Evolutionary conservation across 2,329 filamentous ascomycete genomes (phyloP), one percentile per base, ranked within the genome.

Genomic region (Cladosporium sp.): DNA sequence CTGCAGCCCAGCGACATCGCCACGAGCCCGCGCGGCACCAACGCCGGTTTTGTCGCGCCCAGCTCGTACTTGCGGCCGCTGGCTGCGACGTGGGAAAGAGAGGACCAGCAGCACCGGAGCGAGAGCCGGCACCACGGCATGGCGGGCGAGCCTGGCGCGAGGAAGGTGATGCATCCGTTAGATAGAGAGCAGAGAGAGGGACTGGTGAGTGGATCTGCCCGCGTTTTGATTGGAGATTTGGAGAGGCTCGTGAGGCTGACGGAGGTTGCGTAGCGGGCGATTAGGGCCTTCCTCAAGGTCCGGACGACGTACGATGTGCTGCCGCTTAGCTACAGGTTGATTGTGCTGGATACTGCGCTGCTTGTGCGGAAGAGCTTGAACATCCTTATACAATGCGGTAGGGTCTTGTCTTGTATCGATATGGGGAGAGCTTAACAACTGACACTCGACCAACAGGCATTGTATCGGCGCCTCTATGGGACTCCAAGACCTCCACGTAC

Each of bases 281-380:
- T 97, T 64, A 87, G 93, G 72, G 88, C 95, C 63, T 98, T 98
- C 74, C 84, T 98, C 68, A 95, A 91, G 72, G 86, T 95, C 62
- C 86, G 93, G 67, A 97, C 89, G 34, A 96, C 91, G 70, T 98
- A 98, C 77, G 93, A 98, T 74, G 93, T 98, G 61, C 80, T 98
- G 44, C 93, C 93, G 14, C 82, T 98, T 56, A 96, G 91, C 61
- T 98, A 95, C 73, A 87, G 93, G 58, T 83, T 98, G 52, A 95
- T 98, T 66, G 83, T 96, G 59, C 88, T 98, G 69, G 95, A 98
- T 72, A 97, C 90, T 57, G 85, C 91, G 57, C 80, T 98, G 54
- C 83, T 96, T 52, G 95, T 98, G 64, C 95, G 95, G 76, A 96
- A 97, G 79, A 96, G 90, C 70, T 76, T 98, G 65, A 90, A 89